phyloP scores from a whole-genome alignment of 768 basidiomycete species.

The Boletus edulis region DNA sequence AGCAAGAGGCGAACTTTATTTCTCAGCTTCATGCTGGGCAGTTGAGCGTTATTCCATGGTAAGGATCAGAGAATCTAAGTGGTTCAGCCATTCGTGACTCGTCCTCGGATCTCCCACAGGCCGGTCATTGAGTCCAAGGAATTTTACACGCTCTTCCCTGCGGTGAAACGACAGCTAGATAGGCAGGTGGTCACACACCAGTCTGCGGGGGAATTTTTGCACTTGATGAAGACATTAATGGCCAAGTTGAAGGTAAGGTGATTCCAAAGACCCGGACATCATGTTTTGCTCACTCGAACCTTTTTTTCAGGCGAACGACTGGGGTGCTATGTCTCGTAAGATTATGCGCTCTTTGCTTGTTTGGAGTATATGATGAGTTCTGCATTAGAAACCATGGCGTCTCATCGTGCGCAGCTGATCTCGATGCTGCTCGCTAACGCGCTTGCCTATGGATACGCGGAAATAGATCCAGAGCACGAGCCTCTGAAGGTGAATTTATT shows the following conservation, averaged over 20 bases:
- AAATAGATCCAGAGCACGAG: conserved; percentile 44
- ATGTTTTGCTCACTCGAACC: neutral
- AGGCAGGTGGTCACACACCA: conserved; percentile 47
- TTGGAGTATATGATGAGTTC: neutral
- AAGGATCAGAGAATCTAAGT: neutral
- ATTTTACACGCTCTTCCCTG: conserved; percentile 54
- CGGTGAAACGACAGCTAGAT: conserved; percentile 46
- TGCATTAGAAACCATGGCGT: conserved; percentile 12
- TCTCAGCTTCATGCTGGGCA: conserved; percentile 54
- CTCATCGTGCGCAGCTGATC: conserved; percentile 44
- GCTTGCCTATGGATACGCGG: conserved; percentile 45
- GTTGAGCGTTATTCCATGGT: conserved; percentile 60
- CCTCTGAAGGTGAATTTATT: conserved; percentile 44
- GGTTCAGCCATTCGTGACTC: neutral
- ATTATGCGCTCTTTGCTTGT: neutral
- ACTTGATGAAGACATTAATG: conserved; percentile 61
- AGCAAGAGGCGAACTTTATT: conserved; percentile 63
- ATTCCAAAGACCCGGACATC: neutral
- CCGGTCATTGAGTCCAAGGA: conserved; percentile 61
- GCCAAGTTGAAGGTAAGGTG: conserved; percentile 56
- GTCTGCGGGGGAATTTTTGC: conserved; percentile 52
- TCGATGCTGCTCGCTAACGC: conserved; percentile 44
- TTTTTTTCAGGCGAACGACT: conserved; percentile 53
- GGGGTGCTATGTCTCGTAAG: conserved; percentile 64
- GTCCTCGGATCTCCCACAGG: conserved; percentile 14